phyloP scores from a whole-genome alignment of 179 eudicot genomes.

The Carnegiea gigantea region DNA sequence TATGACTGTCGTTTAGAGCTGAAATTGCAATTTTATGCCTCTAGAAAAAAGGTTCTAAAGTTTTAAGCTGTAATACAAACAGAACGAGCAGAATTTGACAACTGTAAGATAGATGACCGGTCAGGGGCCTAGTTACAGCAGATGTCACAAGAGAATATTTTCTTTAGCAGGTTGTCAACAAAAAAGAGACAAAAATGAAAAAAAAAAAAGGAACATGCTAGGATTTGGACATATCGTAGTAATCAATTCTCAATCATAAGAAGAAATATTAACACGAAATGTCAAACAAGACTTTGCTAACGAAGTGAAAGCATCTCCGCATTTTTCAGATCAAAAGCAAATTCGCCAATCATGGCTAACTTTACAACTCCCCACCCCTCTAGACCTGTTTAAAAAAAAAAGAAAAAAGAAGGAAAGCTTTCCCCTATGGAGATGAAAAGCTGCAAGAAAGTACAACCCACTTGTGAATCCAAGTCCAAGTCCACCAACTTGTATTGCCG shows the following conservation, averaged over 20 bases:
- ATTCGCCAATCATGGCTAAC: constrained; percentile 26
- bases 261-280: constrained; percentile 25
- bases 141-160: constrained; percentile 18
- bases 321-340: constrained; percentile 20
- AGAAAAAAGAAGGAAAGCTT: constrained; percentile 19
- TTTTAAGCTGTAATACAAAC: constrained; percentile 3
- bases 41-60: constrained; percentile 13
- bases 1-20: neutral
- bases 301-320: constrained; percentile 16
- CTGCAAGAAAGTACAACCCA: neutral
- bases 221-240: constrained; percentile 1
- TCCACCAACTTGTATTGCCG: too few relatives aligned
- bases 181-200: neutral
- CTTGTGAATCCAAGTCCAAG: neutral
- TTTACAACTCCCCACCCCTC: constrained; percentile 13
- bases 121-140: constrained; percentile 6
- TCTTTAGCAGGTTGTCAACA: constrained; percentile 22
- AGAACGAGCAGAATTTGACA: constrained; percentile 19
- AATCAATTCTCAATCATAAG: constrained; percentile 12
- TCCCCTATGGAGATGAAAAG: too few relatives aligned
- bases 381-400: neutral
- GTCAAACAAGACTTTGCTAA: constrained; percentile 24
- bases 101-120: constrained; percentile 29
- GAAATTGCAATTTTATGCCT: neutral
- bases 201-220: constrained; percentile 12